Evolutionary conservation across 148 eudicot genomes (phyloP).

Genomic region (Vaccinium corymbosum): DNA sequence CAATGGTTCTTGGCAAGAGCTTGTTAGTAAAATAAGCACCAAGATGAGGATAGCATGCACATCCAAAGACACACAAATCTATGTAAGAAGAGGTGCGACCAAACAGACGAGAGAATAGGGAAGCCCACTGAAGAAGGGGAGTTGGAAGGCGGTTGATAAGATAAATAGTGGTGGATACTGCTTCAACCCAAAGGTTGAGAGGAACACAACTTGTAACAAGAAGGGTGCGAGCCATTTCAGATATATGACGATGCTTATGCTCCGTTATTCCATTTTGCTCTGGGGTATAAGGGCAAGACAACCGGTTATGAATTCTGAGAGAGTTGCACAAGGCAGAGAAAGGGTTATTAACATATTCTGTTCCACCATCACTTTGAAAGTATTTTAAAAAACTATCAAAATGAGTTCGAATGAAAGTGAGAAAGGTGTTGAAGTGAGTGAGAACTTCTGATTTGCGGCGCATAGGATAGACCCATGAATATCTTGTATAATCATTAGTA

Average conservation of each 20-base stretch:
- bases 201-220: background rate
- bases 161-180: conserved; percentile 2
- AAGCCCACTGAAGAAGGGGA: background rate
- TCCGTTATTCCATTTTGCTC: background rate
- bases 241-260: background rate
- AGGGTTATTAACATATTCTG: no score
- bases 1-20: background rate
- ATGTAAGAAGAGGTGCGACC: background rate
- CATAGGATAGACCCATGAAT: background rate
- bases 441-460: background rate
- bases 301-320: background rate
- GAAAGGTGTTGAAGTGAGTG: background rate
- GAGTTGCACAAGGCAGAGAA: background rate
- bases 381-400: background rate
- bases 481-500: background rate
- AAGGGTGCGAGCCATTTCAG: background rate
- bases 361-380: background rate
- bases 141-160: conserved; percentile 5
- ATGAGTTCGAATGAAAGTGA: background rate
- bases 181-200: background rate
- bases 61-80: background rate
- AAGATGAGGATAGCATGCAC: background rate
- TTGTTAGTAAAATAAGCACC: background rate
- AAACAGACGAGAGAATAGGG: background rate
- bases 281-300: background rate